A percentile compares a stretch with the other conserved stretches of the same genome.
Evolutionary conservation across 2,329 filamentous ascomycete species (phyloP).

Genomic region (Talaromyces marneffei): DNA sequence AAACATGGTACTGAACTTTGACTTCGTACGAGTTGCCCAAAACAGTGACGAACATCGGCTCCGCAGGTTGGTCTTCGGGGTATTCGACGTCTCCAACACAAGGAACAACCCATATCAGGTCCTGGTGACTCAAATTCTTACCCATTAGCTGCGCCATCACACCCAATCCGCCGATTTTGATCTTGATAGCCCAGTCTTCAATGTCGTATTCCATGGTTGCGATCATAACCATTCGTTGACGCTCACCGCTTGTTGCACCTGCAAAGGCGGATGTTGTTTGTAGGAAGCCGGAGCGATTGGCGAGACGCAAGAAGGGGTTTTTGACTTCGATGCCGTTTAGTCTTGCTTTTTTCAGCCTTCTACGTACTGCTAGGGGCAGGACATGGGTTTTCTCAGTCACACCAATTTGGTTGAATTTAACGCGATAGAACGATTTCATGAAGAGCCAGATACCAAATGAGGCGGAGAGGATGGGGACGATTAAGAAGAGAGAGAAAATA

Average conservation of each 20-base stretch:
- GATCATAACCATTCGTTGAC: slow-evolving; percentile 55
- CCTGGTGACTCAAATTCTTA: slow-evolving; percentile 58
- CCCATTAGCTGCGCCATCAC: slow-evolving; percentile 67
- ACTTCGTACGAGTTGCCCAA: slow-evolving; percentile 57
- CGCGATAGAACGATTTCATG: slow-evolving; percentile 57
- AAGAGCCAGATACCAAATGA: slow-evolving; percentile 50
- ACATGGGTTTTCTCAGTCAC: slow-evolving; percentile 46
- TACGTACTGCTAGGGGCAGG: slow-evolving; percentile 32
- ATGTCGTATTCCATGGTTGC: slow-evolving; percentile 70
- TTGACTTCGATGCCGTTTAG: slow-evolving; percentile 24
- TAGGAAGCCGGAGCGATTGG: slow-evolving; percentile 33
- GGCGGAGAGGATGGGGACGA: slow-evolving; percentile 50
- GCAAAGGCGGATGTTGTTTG: slow-evolving; percentile 33
- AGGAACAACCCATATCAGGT: slow-evolving; percentile 61
- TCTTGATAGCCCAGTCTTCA: slow-evolving; percentile 63
- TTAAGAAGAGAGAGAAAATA: slow-evolving; percentile 50
- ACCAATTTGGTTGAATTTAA: slow-evolving; percentile 58
- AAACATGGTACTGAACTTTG: slow-evolving; percentile 57
- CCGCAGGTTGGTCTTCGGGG: slow-evolving; percentile 52
- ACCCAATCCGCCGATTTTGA: slow-evolving; percentile 65
- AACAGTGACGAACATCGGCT: slow-evolving; percentile 58
- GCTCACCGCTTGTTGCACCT: slow-evolving; percentile 23
- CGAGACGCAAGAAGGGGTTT: slow-evolving; percentile 31
- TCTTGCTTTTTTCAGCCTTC: slow-evolving; percentile 29
- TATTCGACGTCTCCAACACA: slow-evolving; percentile 61